Evolutionary conservation across 2,329 filamentous ascomycete species (phyloP).

Genomic region (Lasiodiplodia gonubiensis): DNA sequence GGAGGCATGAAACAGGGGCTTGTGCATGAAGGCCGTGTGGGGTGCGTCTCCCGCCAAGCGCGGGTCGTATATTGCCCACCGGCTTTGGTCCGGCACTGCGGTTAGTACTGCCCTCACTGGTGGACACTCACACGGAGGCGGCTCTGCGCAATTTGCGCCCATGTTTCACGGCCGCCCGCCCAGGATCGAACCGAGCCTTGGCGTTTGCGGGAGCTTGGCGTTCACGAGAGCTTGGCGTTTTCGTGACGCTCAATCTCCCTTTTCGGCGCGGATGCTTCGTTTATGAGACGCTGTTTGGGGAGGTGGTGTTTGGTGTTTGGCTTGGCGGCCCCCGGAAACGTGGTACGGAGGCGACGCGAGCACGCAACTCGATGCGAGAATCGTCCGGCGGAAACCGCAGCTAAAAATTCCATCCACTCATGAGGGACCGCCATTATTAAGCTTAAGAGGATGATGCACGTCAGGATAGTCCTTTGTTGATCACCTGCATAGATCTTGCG

Average conservation of each 20-base stretch:
- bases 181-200: too few species aligned
- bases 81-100: constrained; percentile 1
- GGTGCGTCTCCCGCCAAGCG: constrained; percentile 17
- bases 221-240: too few species aligned
- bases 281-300: constrained; percentile 7
- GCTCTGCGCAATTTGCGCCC: too few species aligned
- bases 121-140: background rate
- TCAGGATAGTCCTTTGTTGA: background rate
- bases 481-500: background rate
- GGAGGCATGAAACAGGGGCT: constrained; percentile 6
- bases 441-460: background rate
- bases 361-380: background rate
- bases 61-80: background rate
- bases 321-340: background rate
- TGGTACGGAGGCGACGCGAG: background rate
- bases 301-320: constrained; percentile 14
- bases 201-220: too few species aligned
- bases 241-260: background rate
- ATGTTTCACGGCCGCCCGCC: too few species aligned
- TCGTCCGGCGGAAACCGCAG: background rate
- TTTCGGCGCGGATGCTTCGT: background rate
- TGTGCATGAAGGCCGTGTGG: constrained; percentile 7
- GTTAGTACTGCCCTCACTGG: constrained; percentile 12
- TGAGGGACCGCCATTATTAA: background rate
- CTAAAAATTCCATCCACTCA: constrained; percentile 16